Evolutionary conservation across 2,329 filamentous ascomycete genomes (phyloP), one percentile per base, ranked within the genome.

Genomic region (Bipolaris gigantea): DNA sequence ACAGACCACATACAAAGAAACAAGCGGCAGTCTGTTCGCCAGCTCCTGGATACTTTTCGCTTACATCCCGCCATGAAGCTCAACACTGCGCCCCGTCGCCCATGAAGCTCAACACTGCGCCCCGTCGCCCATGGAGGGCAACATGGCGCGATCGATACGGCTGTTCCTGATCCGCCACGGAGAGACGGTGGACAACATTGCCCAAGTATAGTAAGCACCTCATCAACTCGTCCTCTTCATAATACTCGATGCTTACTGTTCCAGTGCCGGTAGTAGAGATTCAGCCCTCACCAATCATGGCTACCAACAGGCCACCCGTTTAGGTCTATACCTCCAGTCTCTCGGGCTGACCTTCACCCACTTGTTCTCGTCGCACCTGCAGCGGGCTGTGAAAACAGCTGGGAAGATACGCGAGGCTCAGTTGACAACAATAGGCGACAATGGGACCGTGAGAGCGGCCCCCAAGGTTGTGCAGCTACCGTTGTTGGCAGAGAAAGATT

Each of bases 101-200:
- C 50, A 21, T 42, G 27, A 51, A 50, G 64, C 53, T 61, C 43
- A 1, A 48, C 51, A 33, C 13, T 45, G 43, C 56, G 44, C 47
- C 30, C 36, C 19, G 35, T 44, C 57, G 56, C 63, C 62, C 50
- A 21, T 42, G 27, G 52, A 50, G 64, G 64, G 63, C 56, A 62
- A 36, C 51, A 67, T 66, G 66, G 59, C 56, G 48, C 60, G 51
- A 52, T 62, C 62, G 51, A 84, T 88, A 83, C 82, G 81, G 68
- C 73, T 96, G 50, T 85, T 92, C 66, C 81, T 96, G 65, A 85
- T 96, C 66, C 87, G 92, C 52, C 92, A 96, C 80, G 92, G 88
- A 69, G 92, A 96, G 77, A 93, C 90, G 15, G 89, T 95, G 61
- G 89, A 96, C 76, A 96, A 96, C 73, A 88, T 94, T 54, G 88